phyloP scores from a whole-genome alignment of 495 filamentous ascomycete species.

The Oidiodendron maius region DNA sequence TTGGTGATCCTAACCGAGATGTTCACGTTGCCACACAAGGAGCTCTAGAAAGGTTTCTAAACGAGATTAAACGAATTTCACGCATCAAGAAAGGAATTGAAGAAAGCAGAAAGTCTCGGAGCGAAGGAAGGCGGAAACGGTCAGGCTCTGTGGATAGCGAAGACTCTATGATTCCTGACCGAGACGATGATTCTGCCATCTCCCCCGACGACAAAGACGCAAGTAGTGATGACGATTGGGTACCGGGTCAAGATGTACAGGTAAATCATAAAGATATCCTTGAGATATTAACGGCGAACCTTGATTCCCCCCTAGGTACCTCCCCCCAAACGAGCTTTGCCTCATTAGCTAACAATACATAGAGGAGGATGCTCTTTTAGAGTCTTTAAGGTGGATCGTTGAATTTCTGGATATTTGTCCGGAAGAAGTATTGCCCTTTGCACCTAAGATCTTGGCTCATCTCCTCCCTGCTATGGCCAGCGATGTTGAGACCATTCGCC shows the following conservation, averaged over 20 bases:
- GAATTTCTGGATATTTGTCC: constrained; percentile 95
- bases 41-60: constrained; percentile 86
- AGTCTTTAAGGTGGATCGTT: constrained; percentile 91
- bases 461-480: constrained; percentile 93
- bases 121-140: constrained; percentile 58
- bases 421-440: constrained; percentile 94
- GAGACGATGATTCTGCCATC: constrained; percentile 51
- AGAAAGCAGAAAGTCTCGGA: constrained; percentile 66
- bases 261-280: constrained; percentile 90
- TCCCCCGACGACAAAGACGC: constrained; percentile 55
- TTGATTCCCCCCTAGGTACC: constrained; percentile 77
- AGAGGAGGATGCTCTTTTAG: constrained; percentile 89
- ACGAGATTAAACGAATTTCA: constrained; percentile 91
- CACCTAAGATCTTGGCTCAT: constrained; percentile 83
- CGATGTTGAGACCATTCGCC: constrained; percentile 78
- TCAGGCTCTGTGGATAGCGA: constrained; percentile 60
- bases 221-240: constrained; percentile 82
- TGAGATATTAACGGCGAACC: constrained; percentile 84
- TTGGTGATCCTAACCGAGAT: constrained; percentile 86
- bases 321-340: constrained; percentile 8
- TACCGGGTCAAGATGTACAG: constrained; percentile 94
- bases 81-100: constrained; percentile 86
- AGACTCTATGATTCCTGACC: constrained; percentile 34
- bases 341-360: constrained; percentile 19
- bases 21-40: constrained; percentile 88